A percentile compares a stretch with the other conserved stretches of the same genome.
Evolutionary conservation across 129 eudicot species (phyloP).

Genomic region (Flaveria ramosissima): DNA sequence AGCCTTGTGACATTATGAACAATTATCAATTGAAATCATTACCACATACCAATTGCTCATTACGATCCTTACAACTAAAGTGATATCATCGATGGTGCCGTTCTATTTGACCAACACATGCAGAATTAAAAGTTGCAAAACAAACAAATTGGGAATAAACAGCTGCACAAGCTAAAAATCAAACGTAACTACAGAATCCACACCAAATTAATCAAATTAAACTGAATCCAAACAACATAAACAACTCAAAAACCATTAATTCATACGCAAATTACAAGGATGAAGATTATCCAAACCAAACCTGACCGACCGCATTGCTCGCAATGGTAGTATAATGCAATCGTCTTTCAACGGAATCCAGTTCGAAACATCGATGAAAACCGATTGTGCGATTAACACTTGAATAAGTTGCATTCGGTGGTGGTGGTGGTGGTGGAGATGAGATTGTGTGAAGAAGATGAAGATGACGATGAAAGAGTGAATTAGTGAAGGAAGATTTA

Average conservation of each 20-base stretch:
- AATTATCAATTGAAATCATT: not conserved
- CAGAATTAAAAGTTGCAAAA: not conserved
- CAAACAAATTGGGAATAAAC: no score
- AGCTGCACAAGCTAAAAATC: not conserved
- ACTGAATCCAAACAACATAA: slow-evolving; percentile 4
- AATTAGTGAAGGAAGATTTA: not conserved
- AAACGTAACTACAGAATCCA: no score
- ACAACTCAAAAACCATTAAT: not conserved
- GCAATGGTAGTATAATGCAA: slow-evolving; percentile 27
- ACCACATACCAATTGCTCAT: not conserved
- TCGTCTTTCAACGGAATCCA: not conserved
- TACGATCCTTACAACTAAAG: slow-evolving; percentile 3
- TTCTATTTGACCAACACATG: not conserved
- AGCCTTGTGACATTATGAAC: not conserved
- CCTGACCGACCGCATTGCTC: slow-evolving; percentile 23
- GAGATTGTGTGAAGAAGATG: slow-evolving; percentile 15
- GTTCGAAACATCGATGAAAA: not conserved
- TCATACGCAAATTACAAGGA: slow-evolving; percentile 3
- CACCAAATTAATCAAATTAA: not conserved
- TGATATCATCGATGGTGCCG: not conserved
- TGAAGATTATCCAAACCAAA: slow-evolving; percentile 18
- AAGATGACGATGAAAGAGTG: not conserved
- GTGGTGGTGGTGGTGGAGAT: not conserved
- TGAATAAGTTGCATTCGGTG: slow-evolving; percentile 5
- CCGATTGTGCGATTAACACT: not conserved